phyloP scores from a whole-genome alignment of 192 early-diverging fungal species.

The Coemansia sp. region DNA sequence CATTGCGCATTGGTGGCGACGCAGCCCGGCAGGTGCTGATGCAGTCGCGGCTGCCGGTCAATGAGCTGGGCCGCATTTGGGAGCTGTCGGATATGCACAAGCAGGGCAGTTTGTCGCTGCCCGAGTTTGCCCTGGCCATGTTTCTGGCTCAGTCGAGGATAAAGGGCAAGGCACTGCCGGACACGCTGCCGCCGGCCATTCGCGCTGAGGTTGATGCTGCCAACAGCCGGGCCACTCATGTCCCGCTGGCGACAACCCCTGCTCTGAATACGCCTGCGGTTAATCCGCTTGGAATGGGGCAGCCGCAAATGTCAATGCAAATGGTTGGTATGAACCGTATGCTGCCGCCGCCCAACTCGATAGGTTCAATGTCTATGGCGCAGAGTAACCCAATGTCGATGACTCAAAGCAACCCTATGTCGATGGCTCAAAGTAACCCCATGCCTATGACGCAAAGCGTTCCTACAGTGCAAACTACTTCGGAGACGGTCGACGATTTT shows the following conservation, averaged over 20 bases:
- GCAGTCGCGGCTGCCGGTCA: constrained; percentile 58
- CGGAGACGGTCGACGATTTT: constrained; percentile 35
- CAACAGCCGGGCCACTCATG: constrained; percentile 3
- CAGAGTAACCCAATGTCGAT: background rate
- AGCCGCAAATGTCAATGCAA: constrained; percentile 9
- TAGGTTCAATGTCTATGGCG: background rate
- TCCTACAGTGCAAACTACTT: background rate
- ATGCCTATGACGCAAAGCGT: background rate
- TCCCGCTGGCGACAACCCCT: background rate
- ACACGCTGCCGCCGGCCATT: constrained; percentile 56
- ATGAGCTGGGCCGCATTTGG: constrained; percentile 63
- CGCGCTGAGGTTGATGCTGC: constrained; percentile 47
- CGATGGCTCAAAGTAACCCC: background rate
- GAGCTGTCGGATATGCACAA: constrained; percentile 59
- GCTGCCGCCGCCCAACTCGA: constrained; percentile 9
- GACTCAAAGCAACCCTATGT: background rate
- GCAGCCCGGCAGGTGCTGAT: constrained; percentile 56
- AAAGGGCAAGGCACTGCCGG: constrained; percentile 57
- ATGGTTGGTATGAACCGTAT: constrained; percentile 5
- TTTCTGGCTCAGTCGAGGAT: constrained; percentile 61
- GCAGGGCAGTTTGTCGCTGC: constrained; percentile 56
- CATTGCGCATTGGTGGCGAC: constrained; percentile 51
- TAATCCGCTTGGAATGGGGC: background rate
- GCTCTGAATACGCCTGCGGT: background rate
- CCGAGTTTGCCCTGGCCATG: constrained; percentile 70